A percentile compares a stretch with the other conserved stretches of the same genome.
These are phyloP conservation scores for Macrolepiota albuminosa DNA, from an alignment of 768 basidiomycete species.

Conservation along the genomic window DNA sequence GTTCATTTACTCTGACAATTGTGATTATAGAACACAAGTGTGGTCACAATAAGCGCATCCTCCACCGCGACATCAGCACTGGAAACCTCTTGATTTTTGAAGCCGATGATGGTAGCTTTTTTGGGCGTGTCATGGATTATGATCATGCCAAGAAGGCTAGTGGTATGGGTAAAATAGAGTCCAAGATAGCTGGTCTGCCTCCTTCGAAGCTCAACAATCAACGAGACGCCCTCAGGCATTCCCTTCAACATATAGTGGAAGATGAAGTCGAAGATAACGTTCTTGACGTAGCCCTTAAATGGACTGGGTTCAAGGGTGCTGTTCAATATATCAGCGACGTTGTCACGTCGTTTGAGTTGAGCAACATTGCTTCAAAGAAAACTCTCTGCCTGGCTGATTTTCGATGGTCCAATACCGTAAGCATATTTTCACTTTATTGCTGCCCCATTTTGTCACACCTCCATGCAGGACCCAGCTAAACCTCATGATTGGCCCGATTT, in stretches of 20 bases:
- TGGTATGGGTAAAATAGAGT: neutral
- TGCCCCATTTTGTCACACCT: neutral
- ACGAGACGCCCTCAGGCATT: too few species aligned
- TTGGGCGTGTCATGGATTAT: conserved; percentile 2
- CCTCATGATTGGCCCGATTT: neutral
- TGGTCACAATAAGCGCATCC: neutral
- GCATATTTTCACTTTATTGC: neutral
- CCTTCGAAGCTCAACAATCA: too few species aligned
- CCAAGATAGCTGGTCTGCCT: neutral
- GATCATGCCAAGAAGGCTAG: neutral
- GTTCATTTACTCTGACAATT: neutral
- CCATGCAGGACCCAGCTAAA: neutral
- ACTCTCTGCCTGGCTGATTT: neutral
- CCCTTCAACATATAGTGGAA: too few species aligned
- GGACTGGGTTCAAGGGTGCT: accelerated
- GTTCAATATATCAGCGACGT: neutral
- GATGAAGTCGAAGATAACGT: too few species aligned
- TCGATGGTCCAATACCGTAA: neutral
- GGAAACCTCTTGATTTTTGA: conserved; percentile 2
- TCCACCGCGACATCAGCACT: conserved; percentile 1
- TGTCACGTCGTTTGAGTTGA: neutral
- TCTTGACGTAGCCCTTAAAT: neutral
- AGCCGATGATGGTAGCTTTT: neutral
- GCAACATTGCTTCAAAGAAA: neutral
- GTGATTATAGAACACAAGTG: neutral